Evolutionary conservation across 2,329 filamentous ascomycete genomes (phyloP).

Genomic region (Alternaria sp.): DNA sequence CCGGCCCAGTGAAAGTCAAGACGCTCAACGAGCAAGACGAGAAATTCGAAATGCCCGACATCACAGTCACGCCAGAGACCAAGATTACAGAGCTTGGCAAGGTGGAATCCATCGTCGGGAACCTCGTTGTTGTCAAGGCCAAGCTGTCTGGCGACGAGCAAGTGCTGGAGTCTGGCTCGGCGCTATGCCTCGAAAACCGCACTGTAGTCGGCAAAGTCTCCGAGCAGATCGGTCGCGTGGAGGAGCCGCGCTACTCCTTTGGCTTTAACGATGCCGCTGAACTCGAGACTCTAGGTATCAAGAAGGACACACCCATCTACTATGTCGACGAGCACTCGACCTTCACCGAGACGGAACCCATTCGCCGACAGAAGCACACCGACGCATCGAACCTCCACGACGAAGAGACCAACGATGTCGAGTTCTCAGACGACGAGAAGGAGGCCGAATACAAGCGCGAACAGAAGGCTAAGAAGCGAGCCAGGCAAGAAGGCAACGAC

Average conservation of each 20-base stretch:
- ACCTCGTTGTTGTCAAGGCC: conserved; percentile 78
- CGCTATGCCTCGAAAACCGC: conserved; percentile 79
- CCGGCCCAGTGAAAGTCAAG: conserved; percentile 65
- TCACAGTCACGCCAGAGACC: conserved; percentile 79
- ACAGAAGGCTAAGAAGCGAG: conserved; percentile 65
- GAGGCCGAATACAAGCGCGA: conserved; percentile 76
- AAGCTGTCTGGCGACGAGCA: conserved; percentile 80
- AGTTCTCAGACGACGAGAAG: conserved; percentile 96
- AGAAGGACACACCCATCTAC: conserved; percentile 73
- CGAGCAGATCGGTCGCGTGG: conserved; percentile 84
- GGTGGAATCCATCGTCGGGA: conserved; percentile 80
- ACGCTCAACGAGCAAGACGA: conserved; percentile 80
- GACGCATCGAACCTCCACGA: conserved; percentile 96
- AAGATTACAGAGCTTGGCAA: conserved; percentile 76
- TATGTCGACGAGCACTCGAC: conserved; percentile 80
- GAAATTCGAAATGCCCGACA: conserved; percentile 68
- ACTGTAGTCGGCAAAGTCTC: conserved; percentile 80
- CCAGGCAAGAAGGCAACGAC: conserved; percentile 38
- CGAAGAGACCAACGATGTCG: conserved; percentile 89
- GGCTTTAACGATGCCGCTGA: conserved; percentile 74
- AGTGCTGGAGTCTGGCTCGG: conserved; percentile 82
- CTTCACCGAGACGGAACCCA: conserved; percentile 84
- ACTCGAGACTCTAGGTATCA: conserved; percentile 70
- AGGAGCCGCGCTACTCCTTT: conserved; percentile 85
- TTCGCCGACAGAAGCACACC: conserved; percentile 82